Percentiles rank a stretch among this genome's conserved stretches.
Conservation (phyloP, 2,329 filamentous ascomycete genomes). For the Pseudophaeomoniella oleicola region DNA sequence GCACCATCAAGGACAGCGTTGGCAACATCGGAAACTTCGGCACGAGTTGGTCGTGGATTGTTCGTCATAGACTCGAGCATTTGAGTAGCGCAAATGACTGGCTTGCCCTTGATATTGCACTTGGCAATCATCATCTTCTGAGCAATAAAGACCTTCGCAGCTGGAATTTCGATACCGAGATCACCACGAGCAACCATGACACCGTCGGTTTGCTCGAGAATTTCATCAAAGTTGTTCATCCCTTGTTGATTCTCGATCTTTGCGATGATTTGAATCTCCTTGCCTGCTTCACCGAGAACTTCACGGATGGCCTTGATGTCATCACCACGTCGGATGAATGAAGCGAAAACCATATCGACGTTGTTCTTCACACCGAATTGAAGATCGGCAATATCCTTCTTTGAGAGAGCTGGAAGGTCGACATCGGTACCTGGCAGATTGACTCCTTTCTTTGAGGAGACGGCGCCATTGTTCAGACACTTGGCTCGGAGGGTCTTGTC, state of each 20-base stretch:
- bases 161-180: slow-evolving; percentile 95
- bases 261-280: slow-evolving; percentile 97
- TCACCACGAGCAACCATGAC: slow-evolving; percentile 99
- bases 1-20: slow-evolving; percentile 96
- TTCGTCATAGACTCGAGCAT: slow-evolving; percentile 99
- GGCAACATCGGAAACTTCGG: slow-evolving; percentile 95
- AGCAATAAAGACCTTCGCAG: slow-evolving; percentile 94
- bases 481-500: slow-evolving; percentile 75
- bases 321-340: slow-evolving; percentile 87
- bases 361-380: slow-evolving; percentile 95
- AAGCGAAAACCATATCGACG: slow-evolving; percentile 98
- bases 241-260: slow-evolving; percentile 99
- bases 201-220: slow-evolving; percentile 88
- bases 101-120: slow-evolving; percentile 98
- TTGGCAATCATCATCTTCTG: slow-evolving; percentile 99
- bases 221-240: slow-evolving; percentile 98
- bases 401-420: slow-evolving; percentile 88
- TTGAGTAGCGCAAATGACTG: slow-evolving; percentile 96
- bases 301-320: slow-evolving; percentile 88
- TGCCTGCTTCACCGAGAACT: slow-evolving; percentile 80
- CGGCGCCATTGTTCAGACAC: slow-evolving; percentile 94
- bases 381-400: slow-evolving; percentile 95
- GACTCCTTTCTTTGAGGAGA: slow-evolving; percentile 97
- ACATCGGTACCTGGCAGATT: slow-evolving; percentile 98
- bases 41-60: slow-evolving; percentile 94